Conservation (phyloP, 176 grass and related monocot species). For the Eragrostis nindensis region DNA sequence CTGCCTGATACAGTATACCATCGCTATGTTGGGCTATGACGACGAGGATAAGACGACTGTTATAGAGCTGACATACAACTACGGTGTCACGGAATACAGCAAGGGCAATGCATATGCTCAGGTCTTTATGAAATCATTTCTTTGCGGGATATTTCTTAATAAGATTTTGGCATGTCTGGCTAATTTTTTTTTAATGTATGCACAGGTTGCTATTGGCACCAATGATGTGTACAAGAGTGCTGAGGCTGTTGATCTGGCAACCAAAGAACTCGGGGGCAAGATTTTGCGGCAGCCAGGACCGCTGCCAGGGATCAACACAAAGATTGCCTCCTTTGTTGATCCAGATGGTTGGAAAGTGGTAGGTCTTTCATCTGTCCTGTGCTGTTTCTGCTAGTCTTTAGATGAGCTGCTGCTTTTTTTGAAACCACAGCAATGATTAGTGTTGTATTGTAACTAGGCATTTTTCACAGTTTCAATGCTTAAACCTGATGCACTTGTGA, state of each 20-base stretch:
- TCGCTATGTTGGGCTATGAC: constrained; percentile 91
- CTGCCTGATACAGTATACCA: constrained; percentile 65
- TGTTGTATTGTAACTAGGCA: neutral
- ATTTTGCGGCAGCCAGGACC: constrained; percentile 86
- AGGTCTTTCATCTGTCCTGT: constrained; percentile 36
- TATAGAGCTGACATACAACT: constrained; percentile 94
- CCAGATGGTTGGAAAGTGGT: constrained; percentile 99
- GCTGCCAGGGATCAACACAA: constrained; percentile 81
- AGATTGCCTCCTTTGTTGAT: constrained; percentile 94
- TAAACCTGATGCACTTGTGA: constrained; percentile 25
- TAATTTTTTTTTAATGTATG: neutral
- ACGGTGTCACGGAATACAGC: constrained; percentile 86
- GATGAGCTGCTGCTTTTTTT: constrained; percentile 3
- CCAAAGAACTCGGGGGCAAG: constrained; percentile 90
- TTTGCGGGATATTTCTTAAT: neutral
- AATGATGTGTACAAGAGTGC: constrained; percentile 96
- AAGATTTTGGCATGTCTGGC: constrained; percentile 12
- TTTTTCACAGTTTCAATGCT: neutral
- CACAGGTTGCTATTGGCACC: constrained; percentile 90
- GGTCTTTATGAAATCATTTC: constrained; percentile 46
- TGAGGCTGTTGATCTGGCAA: constrained; percentile 65
- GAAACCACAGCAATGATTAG: constrained; percentile 1
- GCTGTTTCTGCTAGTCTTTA: neutral
- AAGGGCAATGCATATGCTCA: constrained; percentile 99
- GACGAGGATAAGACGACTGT: constrained; percentile 83